phyloP scores from a whole-genome alignment of 129 eudicot species.

The Centella asiatica region DNA sequence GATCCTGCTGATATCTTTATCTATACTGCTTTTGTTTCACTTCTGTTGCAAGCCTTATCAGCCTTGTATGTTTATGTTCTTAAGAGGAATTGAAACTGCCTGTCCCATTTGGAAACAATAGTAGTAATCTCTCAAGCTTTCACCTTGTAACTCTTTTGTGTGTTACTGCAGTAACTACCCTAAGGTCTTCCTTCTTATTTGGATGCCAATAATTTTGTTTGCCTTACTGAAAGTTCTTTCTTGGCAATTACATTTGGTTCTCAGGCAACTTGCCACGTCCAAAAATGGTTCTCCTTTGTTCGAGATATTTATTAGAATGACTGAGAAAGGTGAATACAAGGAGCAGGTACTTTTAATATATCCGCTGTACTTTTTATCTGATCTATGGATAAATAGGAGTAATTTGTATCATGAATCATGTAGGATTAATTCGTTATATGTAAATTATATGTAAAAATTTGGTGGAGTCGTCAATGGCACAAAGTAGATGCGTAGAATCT shows the following conservation, averaged over 20 bases:
- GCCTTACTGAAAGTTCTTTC: conserved; percentile 2
- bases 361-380: neutral
- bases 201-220: neutral
- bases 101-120: neutral
- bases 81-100: neutral
- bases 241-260: conserved; percentile 16
- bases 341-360: conserved; percentile 59
- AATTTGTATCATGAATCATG: too few relatives aligned
- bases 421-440: too few relatives aligned
- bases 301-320: conserved; percentile 61
- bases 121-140: neutral
- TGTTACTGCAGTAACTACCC: conserved; percentile 3
- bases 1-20: too few relatives aligned
- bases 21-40: too few relatives aligned
- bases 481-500: too few relatives aligned
- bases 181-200: neutral
- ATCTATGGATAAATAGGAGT: too few relatives aligned
- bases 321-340: conserved; percentile 60
- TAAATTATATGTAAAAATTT: too few relatives aligned
- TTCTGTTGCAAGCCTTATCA: too few relatives aligned
- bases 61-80: too few relatives aligned
- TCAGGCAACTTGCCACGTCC: conserved; percentile 90
- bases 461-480: too few relatives aligned
- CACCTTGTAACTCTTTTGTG: neutral
- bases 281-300: conserved; percentile 73